Evolutionary conservation across 805 yeast species (phyloP).

Genomic region (Pichia nakasei): DNA sequence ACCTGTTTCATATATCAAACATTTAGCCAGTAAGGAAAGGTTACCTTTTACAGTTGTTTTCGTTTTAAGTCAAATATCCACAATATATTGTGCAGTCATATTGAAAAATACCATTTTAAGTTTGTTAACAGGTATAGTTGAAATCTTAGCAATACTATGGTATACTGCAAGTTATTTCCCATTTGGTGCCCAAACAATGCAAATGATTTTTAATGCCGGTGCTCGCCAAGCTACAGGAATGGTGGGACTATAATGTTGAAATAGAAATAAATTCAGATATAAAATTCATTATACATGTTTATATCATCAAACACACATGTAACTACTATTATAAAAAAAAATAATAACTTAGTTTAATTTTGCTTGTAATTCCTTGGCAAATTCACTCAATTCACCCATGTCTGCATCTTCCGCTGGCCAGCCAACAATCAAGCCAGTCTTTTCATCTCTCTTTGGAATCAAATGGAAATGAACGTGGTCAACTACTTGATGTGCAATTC

Average conservation of each 20-base stretch:
- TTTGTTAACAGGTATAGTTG: constrained; percentile 62
- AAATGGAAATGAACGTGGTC: constrained; percentile 96
- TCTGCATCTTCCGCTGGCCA: constrained; percentile 91
- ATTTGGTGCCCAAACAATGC: constrained; percentile 74
- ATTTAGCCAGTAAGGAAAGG: constrained; percentile 66
- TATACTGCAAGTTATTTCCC: constrained; percentile 93
- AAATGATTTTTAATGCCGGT: constrained; percentile 38
- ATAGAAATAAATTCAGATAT: background rate
- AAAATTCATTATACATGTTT: no score
- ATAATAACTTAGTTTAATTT: constrained; percentile 21
- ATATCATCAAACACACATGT: no score
- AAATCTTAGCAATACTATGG: constrained; percentile 79
- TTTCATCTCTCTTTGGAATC: constrained; percentile 74
- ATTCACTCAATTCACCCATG: constrained; percentile 58
- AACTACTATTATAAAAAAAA: background rate
- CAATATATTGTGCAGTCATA: constrained; percentile 69
- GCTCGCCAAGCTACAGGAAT: constrained; percentile 29
- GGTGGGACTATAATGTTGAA: constrained; percentile 29
- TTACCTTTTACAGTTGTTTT: constrained; percentile 74
- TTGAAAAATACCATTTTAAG: constrained; percentile 69
- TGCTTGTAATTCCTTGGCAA: constrained; percentile 51
- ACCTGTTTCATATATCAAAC: constrained; percentile 69
- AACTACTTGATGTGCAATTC: constrained; percentile 91
- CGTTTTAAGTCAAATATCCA: constrained; percentile 68
- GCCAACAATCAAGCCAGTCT: constrained; percentile 75